Base-by-base conservation (phyloP, 179 eudicot species). In the Heliamphora pulchella region DNA sequence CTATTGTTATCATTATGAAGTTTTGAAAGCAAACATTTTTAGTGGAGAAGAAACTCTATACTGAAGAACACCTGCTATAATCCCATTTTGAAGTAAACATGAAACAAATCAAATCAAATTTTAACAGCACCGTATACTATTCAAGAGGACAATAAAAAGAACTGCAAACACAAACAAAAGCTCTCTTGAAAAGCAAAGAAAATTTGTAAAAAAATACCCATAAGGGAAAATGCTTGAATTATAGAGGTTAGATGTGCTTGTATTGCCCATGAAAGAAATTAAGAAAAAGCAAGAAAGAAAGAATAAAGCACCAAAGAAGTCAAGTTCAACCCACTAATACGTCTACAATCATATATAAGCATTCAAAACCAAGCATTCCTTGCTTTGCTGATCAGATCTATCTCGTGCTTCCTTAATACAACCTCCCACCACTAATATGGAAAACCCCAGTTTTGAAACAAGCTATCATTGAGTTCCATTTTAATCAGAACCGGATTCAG, bases 101-200 rank as follows among this genome's bases (percentile, higher is more conserved):
- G 50, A 57, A 20, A 43, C 78, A 55, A 10, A 41, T 55, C 9
- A 41, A 71, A 55, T 31, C 77, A 55, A 10, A 14, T 74, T 8
- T 74, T 14, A 55, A 14, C 6, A 55, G n/a, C 8, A 39, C 39
- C 2, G 15, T 39, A 4, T 1, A 14, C 51, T 20, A 41, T 74
- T 31, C 48, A 55, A 31, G 31, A 31, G 47, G 20, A 74, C 48
- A 31, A 13, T 48, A 15, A 3, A 11, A 54, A 9, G 55, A 74
- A 39, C 77, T 74, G 64, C 47, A 13, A 73, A 4, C 11, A 73
- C 20, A 74, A 74, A 43, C 43, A 31, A 74, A 51, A 39, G 63
- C 77, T 13, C 48, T 31, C 64, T 55, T 74, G 50, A 53, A 74
- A 74, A 55, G 48, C 48, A 74, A 74, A 55, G 22, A 14, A 8